Base-by-base conservation (phyloP, 441 rosid genomes). In the Bocquillonia castaneifolia region DNA sequence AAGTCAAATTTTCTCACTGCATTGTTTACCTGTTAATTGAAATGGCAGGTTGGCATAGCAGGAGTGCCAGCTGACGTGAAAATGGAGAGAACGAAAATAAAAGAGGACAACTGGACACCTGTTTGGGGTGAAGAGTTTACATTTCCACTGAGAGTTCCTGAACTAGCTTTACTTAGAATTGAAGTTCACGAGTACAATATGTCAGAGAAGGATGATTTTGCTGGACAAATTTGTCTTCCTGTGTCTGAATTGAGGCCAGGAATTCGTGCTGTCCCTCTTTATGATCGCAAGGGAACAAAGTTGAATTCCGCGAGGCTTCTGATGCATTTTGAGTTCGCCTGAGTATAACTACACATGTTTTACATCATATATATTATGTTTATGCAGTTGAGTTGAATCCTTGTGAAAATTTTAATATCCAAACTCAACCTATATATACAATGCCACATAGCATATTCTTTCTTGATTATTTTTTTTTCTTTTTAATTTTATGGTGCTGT, bases 151-250 rank as follows among this genome's bases (percentile, higher is more conserved):
- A 87, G 86, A 6, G 88, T 88, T 72, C 97, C 95, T 15, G 90
- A 91, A 66, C 78, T 88, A 32, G 97, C 95, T 64, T 75, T 91
- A 45, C 81, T 88, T 25, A 78, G 90, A 23, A 62, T 91, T 5
- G 97, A 87, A 71, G 93, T 91, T 40, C 90, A 80, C 6, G 97
- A 91, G 71, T 80, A 82, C 12, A 92, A 87, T 77, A 75, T 79
- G 84, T 77, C 89, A 0, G 93, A 85, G 69, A 82, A 79, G 70
- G 92, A 89, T 53, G 96, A 91, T 72, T 91, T 91, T 63, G 93
- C 79, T 17, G 97, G 97, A n/a, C 97, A 91, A 75, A 79, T 86
- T 3, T 89, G 91, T 71, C 59, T 83, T 47, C 93, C 95, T 6
- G 81, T 87, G 28, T 81, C 86, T 17, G 95, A 89, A 69, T 62